Evolutionary conservation across 192 early-diverging fungal genomes (phyloP).

Genomic region (Coemansia sp.): DNA sequence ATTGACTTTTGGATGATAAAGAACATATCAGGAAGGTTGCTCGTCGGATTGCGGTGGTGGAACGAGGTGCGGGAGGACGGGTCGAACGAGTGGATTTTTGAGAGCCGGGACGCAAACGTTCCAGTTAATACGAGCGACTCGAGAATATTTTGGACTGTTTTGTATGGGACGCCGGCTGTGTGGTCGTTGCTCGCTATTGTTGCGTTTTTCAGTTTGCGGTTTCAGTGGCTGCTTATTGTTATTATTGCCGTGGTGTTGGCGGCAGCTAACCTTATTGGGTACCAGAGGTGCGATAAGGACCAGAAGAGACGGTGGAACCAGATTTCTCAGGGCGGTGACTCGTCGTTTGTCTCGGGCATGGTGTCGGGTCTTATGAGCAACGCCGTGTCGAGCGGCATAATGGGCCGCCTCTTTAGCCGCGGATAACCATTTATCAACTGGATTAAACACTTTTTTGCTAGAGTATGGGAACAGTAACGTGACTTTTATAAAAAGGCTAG

Average conservation of each 20-base stretch:
- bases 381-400: constrained; percentile 35
- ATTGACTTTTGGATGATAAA: constrained; percentile 99
- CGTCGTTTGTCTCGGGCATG: constrained; percentile 49
- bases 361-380: constrained; percentile 56
- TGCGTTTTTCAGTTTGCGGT: constrained; percentile 69
- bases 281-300: constrained; percentile 94
- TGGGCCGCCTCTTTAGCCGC: constrained; percentile 49
- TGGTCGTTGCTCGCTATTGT: constrained; percentile 85
- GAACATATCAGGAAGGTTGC: constrained; percentile 92
- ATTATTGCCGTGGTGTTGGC: constrained; percentile 83
- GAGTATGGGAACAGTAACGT: not conserved
- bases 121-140: constrained; percentile 88
- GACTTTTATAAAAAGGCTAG: not conserved
- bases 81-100: constrained; percentile 94
- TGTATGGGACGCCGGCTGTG: constrained; percentile 78
- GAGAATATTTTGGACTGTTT: constrained; percentile 87
- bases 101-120: constrained; percentile 67
- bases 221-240: constrained; percentile 84
- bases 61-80: constrained; percentile 97
- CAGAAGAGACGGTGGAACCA: constrained; percentile 74
- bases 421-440: constrained; percentile 11
- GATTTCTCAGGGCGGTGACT: constrained; percentile 56
- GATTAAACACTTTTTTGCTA: not conserved
- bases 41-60: constrained; percentile 99
- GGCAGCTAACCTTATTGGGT: constrained; percentile 91